Percentiles rank a stretch among this genome's conserved stretches.
Evolutionary conservation across 805 yeast species (phyloP).

Genomic region (Yarrowia sp.): DNA sequence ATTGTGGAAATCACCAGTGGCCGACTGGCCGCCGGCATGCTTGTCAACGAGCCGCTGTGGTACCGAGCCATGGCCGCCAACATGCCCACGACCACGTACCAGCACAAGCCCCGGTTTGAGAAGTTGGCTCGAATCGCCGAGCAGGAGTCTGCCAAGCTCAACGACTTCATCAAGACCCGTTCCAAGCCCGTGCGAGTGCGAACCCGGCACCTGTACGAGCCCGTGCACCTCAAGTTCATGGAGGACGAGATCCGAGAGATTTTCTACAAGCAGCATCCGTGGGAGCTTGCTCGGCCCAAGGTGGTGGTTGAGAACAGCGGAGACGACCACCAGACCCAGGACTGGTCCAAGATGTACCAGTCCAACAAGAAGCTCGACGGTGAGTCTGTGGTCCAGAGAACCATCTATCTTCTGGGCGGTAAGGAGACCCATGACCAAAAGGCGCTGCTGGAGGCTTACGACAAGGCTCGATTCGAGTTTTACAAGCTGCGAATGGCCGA

Average conservation of each 20-base stretch:
- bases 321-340: conserved; percentile 58
- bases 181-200: conserved; percentile 46
- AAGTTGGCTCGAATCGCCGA: conserved; percentile 60
- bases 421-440: conserved; percentile 44
- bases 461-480: conserved; percentile 85
- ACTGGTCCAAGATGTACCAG: conserved; percentile 85
- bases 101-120: conserved; percentile 46
- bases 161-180: conserved; percentile 50
- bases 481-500: conserved; percentile 84
- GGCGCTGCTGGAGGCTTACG: conserved; percentile 68
- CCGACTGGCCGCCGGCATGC: conserved; percentile 70
- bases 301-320: conserved; percentile 78
- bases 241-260: conserved; percentile 84
- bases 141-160: conserved; percentile 44
- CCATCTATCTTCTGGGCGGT: conserved; percentile 59
- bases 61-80: conserved; percentile 79
- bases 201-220: conserved; percentile 55
- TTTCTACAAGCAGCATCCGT: conserved; percentile 93
- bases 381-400: conserved; percentile 82
- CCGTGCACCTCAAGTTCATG: conserved; percentile 62
- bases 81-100: conserved; percentile 65
- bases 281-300: conserved; percentile 95
- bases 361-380: conserved; percentile 80
- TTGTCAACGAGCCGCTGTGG: conserved; percentile 81
- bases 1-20: conserved; percentile 84